A percentile compares a stretch with the other conserved stretches of the same genome.
phyloP scores from a whole-genome alignment of 768 basidiomycete species.

The Rhodotorula graminis region DNA sequence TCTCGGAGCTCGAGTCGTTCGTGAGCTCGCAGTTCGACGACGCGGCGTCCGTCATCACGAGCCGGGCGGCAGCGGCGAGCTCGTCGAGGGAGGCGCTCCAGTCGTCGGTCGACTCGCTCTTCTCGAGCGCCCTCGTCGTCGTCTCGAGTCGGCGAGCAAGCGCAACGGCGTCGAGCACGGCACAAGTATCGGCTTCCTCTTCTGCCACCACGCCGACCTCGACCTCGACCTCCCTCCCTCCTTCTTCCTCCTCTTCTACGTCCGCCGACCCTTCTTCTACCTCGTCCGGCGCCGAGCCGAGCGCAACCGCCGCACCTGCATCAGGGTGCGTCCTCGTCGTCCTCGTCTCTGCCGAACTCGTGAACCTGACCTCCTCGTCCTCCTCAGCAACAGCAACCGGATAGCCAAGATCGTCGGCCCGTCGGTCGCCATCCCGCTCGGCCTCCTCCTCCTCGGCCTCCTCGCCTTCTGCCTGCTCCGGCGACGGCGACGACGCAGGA shows the following conservation, averaged over 20 bases:
- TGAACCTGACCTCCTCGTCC: too few relatives aligned
- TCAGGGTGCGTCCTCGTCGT: background rate
- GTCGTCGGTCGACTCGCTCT: slow-evolving; percentile 6
- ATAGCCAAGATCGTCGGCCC: slow-evolving; percentile 29
- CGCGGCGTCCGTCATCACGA: background rate
- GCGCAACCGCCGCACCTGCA: background rate
- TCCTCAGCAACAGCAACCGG: slow-evolving; percentile 12
- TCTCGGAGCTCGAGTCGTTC: background rate
- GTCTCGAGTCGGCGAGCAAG: slow-evolving; percentile 10
- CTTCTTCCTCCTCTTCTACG: background rate
- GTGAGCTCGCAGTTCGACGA: background rate
- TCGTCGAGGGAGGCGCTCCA: slow-evolving; percentile 8
- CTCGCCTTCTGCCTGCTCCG: slow-evolving; percentile 6
- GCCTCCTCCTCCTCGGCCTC: slow-evolving; percentile 14
- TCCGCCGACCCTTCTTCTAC: background rate
- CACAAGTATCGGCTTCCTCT: too few relatives aligned
- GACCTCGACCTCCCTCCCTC: too few relatives aligned
- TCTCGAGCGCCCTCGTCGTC: slow-evolving; percentile 10
- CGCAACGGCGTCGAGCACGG: background rate
- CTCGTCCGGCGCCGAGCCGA: background rate
- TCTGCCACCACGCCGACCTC: too few relatives aligned
- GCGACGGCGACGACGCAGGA: slow-evolving; percentile 11
- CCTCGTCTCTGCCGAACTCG: too few relatives aligned
- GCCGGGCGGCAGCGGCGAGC: slow-evolving; percentile 6
- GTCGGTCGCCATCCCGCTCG: slow-evolving; percentile 28